Evolutionary conservation across 2,329 filamentous ascomycete species (phyloP).

Genomic region (Pezicula rhizophila): DNA sequence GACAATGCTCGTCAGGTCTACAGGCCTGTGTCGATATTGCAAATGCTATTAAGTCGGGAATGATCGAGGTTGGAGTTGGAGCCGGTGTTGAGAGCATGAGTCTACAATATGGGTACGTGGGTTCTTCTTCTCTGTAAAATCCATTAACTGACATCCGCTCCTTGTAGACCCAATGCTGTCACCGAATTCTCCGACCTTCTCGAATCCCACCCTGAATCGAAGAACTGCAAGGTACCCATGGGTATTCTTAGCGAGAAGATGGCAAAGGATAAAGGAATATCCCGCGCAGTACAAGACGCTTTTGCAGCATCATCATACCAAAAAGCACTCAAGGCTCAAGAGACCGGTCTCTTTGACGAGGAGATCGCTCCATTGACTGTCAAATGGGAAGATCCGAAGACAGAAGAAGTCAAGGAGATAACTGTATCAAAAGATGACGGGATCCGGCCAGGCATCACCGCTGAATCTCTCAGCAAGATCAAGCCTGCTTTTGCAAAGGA

Average conservation of each 20-base stretch:
- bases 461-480: slow-evolving; percentile 86
- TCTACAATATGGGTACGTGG: slow-evolving; percentile 73
- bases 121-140: background rate
- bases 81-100: slow-evolving; percentile 97
- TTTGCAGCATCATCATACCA: slow-evolving; percentile 92
- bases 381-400: slow-evolving; percentile 86
- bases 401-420: slow-evolving; percentile 75
- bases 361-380: slow-evolving; percentile 86
- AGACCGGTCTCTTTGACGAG: slow-evolving; percentile 82
- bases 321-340: slow-evolving; percentile 81
- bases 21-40: slow-evolving; percentile 92
- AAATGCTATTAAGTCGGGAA: slow-evolving; percentile 82
- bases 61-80: slow-evolving; percentile 93
- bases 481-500: slow-evolving; percentile 84
- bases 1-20: slow-evolving; percentile 89
- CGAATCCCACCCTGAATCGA: slow-evolving; percentile 71
- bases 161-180: slow-evolving; percentile 67
- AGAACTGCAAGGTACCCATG: slow-evolving; percentile 98
- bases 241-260: slow-evolving; percentile 89
- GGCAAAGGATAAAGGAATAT: slow-evolving; percentile 76
- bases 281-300: slow-evolving; percentile 72
- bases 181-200: slow-evolving; percentile 88
- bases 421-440: slow-evolving; percentile 84
- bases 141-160: background rate
- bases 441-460: slow-evolving; percentile 76